These are phyloP conservation scores for Neonectria magnoliae DNA, from an alignment of 2,329 filamentous ascomycete genomes.

Conservation along the genomic window DNA sequence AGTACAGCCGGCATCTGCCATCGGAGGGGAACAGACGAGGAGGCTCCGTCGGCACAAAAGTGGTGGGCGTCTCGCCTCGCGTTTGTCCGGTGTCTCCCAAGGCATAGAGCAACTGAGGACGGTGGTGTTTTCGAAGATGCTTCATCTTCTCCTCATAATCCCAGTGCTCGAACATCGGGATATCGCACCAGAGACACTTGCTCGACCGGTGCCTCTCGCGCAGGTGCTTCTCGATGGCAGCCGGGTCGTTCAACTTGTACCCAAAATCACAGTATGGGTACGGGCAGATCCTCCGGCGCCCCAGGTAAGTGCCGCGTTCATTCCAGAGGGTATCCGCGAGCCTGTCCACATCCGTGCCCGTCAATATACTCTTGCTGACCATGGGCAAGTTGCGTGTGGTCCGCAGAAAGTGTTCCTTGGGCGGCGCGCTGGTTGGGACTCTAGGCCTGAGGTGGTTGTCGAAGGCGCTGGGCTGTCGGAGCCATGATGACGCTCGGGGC, in stretches of 20 bases:
- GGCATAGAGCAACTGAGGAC: conserved; percentile 30
- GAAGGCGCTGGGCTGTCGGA: conserved; percentile 41
- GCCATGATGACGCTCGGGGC: conserved; percentile 26
- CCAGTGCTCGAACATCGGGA: conserved; percentile 46
- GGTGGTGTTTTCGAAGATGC: conserved; percentile 47
- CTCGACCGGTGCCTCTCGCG: conserved; percentile 45
- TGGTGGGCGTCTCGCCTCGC: no score
- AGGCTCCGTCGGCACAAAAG: not conserved
- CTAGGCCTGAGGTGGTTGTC: not conserved
- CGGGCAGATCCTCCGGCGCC: conserved; percentile 50
- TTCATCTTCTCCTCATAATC: conserved; percentile 30
- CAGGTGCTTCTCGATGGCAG: conserved; percentile 50
- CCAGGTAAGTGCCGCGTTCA: conserved; percentile 26
- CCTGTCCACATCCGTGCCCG: conserved; percentile 51
- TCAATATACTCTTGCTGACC: conserved; percentile 51
- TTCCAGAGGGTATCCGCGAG: conserved; percentile 41
- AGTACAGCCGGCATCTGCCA: not conserved
- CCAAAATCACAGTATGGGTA: conserved; percentile 50
- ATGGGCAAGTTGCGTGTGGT: conserved; percentile 48
- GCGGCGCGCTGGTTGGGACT: conserved; percentile 35
- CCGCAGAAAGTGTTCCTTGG: conserved; percentile 50
- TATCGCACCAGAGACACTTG: conserved; percentile 51
- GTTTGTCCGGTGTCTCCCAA: not conserved
- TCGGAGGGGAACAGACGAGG: not conserved
- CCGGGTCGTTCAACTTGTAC: conserved; percentile 44